These are phyloP conservation scores for Fusarium floridanum DNA, from an alignment of 2,329 filamentous ascomycete genomes.

Conservation along the genomic window DNA sequence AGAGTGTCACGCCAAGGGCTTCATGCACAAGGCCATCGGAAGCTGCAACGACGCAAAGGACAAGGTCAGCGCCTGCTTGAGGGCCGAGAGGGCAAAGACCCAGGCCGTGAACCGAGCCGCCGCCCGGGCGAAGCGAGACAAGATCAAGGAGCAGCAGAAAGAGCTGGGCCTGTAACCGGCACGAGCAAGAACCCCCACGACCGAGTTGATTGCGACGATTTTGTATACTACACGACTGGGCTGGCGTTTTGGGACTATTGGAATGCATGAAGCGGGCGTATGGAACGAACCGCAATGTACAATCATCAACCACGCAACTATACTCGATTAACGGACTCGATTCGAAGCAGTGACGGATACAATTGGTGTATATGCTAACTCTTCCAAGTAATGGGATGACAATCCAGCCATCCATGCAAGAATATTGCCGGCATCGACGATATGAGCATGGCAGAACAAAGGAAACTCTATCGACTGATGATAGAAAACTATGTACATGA, in stretches of 20 bases:
- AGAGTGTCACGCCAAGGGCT: slow-evolving; percentile 93
- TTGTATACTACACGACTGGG: slow-evolving; percentile 28
- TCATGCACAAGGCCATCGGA: slow-evolving; percentile 90
- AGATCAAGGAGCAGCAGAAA: slow-evolving; percentile 80
- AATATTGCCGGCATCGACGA: background rate
- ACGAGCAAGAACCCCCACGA: background rate
- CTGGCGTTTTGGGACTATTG: slow-evolving; percentile 28
- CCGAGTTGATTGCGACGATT: background rate
- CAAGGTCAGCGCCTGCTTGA: slow-evolving; percentile 86
- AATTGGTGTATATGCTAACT: background rate
- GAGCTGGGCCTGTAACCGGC: slow-evolving; percentile 52
- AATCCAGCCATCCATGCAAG: background rate
- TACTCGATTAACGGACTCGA: slow-evolving; percentile 23
- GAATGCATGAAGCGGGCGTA: slow-evolving; percentile 13
- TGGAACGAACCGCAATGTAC: slow-evolving; percentile 17
- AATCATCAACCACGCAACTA: slow-evolving; percentile 24
- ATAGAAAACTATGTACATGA: background rate
- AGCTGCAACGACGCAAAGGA: slow-evolving; percentile 91
- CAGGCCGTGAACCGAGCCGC: slow-evolving; percentile 79
- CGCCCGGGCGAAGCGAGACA: slow-evolving; percentile 76
- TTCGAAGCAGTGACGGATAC: background rate
- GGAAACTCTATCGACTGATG: background rate
- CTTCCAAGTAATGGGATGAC: background rate
- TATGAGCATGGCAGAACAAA: background rate
- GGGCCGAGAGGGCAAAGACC: slow-evolving; percentile 81